phyloP scores from a whole-genome alignment of 2,329 filamentous ascomycete species.

The Apiospora arundinis region DNA sequence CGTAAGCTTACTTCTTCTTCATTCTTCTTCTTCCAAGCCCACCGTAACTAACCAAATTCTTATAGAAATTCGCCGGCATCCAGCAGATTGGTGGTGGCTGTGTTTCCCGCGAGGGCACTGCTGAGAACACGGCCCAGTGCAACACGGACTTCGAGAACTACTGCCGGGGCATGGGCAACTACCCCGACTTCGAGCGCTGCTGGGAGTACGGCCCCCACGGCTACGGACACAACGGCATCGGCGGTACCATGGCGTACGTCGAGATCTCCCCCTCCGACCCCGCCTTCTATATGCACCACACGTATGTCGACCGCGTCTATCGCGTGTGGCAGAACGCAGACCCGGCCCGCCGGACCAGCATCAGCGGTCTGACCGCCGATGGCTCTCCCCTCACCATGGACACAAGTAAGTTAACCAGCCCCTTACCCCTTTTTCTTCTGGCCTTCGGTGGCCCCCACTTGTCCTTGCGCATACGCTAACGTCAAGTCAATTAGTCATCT shows the following conservation, averaged over 20 bases:
- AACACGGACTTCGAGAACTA: constrained; percentile 26
- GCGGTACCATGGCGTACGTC: constrained; percentile 40
- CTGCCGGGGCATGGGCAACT: constrained; percentile 25
- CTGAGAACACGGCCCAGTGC: constrained; percentile 36
- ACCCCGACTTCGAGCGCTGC: constrained; percentile 25
- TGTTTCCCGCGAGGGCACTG: constrained; percentile 40
- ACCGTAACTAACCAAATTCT: constrained; percentile 33
- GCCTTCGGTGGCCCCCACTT: neutral
- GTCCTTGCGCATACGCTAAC: constrained; percentile 17
- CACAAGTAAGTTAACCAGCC: neutral
- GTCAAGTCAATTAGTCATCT: constrained; percentile 4
- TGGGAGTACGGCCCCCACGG: constrained; percentile 37
- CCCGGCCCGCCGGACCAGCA: constrained; percentile 34
- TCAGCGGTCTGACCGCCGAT: constrained; percentile 26
- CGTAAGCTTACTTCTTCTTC: constrained; percentile 27
- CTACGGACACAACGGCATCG: constrained; percentile 42
- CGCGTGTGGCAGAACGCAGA: constrained; percentile 32
- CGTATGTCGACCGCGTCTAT: constrained; percentile 21
- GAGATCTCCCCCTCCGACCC: constrained; percentile 40
- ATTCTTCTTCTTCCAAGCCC: neutral
- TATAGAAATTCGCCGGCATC: constrained; percentile 36
- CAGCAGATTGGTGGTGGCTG: constrained; percentile 31
- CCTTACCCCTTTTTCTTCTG: neutral
- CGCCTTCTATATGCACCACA: constrained; percentile 32
- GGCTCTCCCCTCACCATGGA: constrained; percentile 23